Conservation (phyloP, 495 filamentous ascomycete genomes). For the Penicillium atrosanguineum region DNA sequence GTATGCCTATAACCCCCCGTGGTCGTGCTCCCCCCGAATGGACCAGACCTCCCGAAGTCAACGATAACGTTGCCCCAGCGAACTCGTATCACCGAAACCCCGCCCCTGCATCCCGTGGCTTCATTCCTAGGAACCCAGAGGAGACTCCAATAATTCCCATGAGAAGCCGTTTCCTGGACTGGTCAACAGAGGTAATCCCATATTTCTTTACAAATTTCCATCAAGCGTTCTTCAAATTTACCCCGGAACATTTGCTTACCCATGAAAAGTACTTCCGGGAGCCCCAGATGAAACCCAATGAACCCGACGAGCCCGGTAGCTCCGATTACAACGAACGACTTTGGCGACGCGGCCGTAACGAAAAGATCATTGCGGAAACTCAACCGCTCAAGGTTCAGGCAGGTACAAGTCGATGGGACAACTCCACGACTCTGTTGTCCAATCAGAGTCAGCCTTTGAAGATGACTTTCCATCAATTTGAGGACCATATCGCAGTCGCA, state of each 20-base stretch:
- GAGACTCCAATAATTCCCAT: slow-evolving; percentile 65
- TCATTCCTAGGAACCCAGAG: slow-evolving; percentile 56
- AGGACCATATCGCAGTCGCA: slow-evolving; percentile 90
- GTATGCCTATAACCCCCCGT: slow-evolving; percentile 49
- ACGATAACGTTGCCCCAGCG: slow-evolving; percentile 65
- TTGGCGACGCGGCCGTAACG: slow-evolving; percentile 91
- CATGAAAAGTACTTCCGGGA: slow-evolving; percentile 81
- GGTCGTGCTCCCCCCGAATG: slow-evolving; percentile 67
- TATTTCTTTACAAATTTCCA: slow-evolving; percentile 16
- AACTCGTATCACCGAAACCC: slow-evolving; percentile 73
- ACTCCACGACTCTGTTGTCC: slow-evolving; percentile 70
- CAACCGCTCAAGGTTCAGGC: slow-evolving; percentile 90
- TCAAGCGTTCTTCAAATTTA: neutral
- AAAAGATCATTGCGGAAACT: slow-evolving; percentile 84
- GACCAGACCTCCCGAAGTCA: slow-evolving; percentile 73
- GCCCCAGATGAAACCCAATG: slow-evolving; percentile 95
- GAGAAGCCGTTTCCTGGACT: slow-evolving; percentile 82
- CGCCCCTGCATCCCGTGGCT: slow-evolving; percentile 72
- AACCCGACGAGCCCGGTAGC: slow-evolving; percentile 94
- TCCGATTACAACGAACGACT: slow-evolving; percentile 95
- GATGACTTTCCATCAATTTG: slow-evolving; percentile 97
- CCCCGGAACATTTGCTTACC: slow-evolving; percentile 32
- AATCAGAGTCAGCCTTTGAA: slow-evolving; percentile 84
- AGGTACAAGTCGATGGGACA: slow-evolving; percentile 79
- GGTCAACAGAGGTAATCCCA: slow-evolving; percentile 76